A percentile compares a stretch with the other conserved stretches of the same genome.
These are phyloP conservation scores for Umbilicaria muhlenbergii DNA, from an alignment of 495 filamentous ascomycete genomes.

Conservation along the genomic window DNA sequence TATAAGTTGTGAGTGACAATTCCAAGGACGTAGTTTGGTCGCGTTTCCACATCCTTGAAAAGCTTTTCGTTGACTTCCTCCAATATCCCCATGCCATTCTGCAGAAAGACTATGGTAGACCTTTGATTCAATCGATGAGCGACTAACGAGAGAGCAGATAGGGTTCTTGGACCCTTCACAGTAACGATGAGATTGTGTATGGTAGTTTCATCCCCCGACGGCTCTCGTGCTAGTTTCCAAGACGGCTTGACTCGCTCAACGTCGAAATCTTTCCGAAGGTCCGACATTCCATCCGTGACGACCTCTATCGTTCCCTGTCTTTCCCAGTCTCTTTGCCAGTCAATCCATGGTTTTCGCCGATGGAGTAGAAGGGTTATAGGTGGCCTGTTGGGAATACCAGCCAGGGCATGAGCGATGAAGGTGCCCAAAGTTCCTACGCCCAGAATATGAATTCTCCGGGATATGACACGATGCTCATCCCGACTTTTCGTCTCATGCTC, in stretches of 20 bases:
- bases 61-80: constrained; percentile 53
- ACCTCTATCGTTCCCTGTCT: constrained; percentile 15
- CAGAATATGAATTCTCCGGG: constrained; percentile 37
- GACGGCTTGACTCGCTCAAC: constrained; percentile 26
- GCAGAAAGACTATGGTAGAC: constrained; percentile 66
- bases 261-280: constrained; percentile 30
- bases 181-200: constrained; percentile 72
- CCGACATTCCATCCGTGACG: constrained; percentile 19
- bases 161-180: constrained; percentile 39
- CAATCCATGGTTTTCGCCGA: constrained; percentile 4
- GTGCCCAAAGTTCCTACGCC: constrained; percentile 42
- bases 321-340: neutral
- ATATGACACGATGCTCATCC: neutral
- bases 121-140: constrained; percentile 47
- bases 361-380: constrained; percentile 42
- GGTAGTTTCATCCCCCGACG: constrained; percentile 21
- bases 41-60: constrained; percentile 44
- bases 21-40: constrained; percentile 65
- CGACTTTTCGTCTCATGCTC: neutral
- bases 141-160: constrained; percentile 40
- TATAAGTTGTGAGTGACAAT: constrained; percentile 52
- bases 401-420: constrained; percentile 45
- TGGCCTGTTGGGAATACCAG: constrained; percentile 37
- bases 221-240: constrained; percentile 7
- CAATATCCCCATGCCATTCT: constrained; percentile 69